Percentiles rank a stretch among this genome's conserved stretches.
These are phyloP conservation scores for Populus hybrid DNA, from an alignment of 441 rosid species.

Conservation along the genomic window DNA sequence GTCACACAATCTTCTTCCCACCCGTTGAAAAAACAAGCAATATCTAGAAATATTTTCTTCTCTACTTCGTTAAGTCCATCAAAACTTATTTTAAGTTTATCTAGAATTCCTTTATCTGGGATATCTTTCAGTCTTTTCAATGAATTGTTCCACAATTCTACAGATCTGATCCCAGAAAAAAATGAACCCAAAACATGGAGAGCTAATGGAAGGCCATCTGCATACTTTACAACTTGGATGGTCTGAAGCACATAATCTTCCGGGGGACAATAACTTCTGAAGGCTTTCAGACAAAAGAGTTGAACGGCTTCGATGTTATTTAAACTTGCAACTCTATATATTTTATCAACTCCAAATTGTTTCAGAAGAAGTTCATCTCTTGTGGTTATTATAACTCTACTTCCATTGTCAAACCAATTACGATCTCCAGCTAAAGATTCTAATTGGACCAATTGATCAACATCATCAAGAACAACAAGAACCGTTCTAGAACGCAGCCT, in stretches of 20 bases:
- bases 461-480: conserved; percentile 17
- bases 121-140: conserved; percentile 13
- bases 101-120: conserved; percentile 11
- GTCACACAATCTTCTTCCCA: background rate
- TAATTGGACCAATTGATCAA: conserved; percentile 6
- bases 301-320: background rate
- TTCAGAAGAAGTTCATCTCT: conserved; percentile 19
- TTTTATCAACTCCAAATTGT: background rate
- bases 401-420: conserved; percentile 24
- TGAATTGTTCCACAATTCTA: conserved; percentile 10
- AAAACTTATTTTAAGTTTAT: conserved; percentile 17
- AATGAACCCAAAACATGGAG: conserved; percentile 9
- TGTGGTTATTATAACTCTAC: conserved; percentile 22
- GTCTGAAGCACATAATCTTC: background rate
- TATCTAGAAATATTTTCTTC: too few relatives aligned
- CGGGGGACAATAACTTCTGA: background rate
- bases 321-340: conserved; percentile 9
- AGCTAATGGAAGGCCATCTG: conserved; percentile 21
- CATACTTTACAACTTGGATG: background rate
- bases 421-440: conserved; percentile 9
- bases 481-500: background rate
- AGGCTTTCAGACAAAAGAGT: conserved; percentile 16
- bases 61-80: conserved; percentile 9
- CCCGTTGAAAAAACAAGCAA: too few relatives aligned
- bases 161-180: conserved; percentile 6